These are phyloP conservation scores for Cyberlindnera bimundalis DNA, from an alignment of 805 yeast genomes.

Conservation along the genomic window DNA sequence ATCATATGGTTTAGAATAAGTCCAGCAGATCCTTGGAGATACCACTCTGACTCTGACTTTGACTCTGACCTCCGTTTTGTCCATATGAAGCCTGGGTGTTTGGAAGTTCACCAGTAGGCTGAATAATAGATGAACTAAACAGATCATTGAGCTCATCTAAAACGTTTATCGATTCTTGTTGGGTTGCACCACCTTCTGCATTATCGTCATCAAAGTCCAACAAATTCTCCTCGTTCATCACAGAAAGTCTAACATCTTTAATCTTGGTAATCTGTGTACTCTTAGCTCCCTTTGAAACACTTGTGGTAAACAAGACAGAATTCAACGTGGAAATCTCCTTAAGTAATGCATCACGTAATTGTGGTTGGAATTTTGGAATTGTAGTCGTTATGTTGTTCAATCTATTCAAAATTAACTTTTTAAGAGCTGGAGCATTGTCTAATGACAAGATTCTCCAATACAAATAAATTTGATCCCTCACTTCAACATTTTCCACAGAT, in stretches of 20 bases:
- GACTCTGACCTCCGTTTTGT: no score
- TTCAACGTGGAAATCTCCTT: constrained; percentile 80
- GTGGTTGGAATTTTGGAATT: constrained; percentile 67
- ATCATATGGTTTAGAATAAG: constrained; percentile 12
- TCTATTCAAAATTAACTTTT: constrained; percentile 53
- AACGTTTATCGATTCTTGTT: constrained; percentile 36
- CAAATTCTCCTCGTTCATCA: constrained; percentile 80
- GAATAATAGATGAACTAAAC: constrained; percentile 42
- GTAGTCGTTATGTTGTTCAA: constrained; percentile 73
- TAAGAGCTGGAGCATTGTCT: constrained; percentile 33
- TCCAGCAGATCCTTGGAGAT: constrained; percentile 22
- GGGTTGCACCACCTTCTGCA: constrained; percentile 16
- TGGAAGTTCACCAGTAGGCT: constrained; percentile 15
- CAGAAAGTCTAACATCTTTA: constrained; percentile 74
- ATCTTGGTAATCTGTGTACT: constrained; percentile 49
- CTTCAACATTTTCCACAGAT: constrained; percentile 68
- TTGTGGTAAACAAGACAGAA: constrained; percentile 86
- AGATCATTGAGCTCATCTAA: constrained; percentile 76
- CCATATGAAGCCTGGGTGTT: constrained; percentile 9
- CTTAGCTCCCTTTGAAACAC: constrained; percentile 37
- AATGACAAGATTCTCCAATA: constrained; percentile 74
- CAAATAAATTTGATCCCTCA: constrained; percentile 74
- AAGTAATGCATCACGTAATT: constrained; percentile 62
- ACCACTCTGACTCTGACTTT: neutral
- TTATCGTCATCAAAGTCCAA: constrained; percentile 77